Percentiles rank a stretch among this genome's conserved stretches.
Conservation (phyloP, 2,329 filamentous ascomycete genomes). For the Hypoxylon sp. region DNA sequence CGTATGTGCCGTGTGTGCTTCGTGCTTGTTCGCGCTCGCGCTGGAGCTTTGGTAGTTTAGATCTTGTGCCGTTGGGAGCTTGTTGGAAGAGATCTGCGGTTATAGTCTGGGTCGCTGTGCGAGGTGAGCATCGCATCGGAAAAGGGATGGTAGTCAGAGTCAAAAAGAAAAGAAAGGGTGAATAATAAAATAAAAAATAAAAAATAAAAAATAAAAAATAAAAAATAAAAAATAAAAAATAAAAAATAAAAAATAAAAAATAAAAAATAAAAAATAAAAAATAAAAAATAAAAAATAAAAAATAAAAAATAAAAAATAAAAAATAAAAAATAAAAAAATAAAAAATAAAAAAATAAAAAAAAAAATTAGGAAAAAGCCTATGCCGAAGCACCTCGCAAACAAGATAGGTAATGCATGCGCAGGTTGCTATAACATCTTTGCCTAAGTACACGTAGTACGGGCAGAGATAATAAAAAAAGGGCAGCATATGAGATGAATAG, state of each 20-base stretch:
- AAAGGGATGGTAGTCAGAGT: neutral
- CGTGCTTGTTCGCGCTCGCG: too few relatives aligned
- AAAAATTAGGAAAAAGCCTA: neutral
- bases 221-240: neutral
- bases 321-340: neutral
- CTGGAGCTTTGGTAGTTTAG: neutral
- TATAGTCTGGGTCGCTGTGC: neutral
- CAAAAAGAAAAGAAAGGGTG: neutral
- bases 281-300: neutral
- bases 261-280: neutral
- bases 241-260: neutral
- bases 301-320: neutral
- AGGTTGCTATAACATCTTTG: neutral
- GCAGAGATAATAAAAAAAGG: neutral
- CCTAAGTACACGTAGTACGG: neutral
- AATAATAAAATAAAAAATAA: neutral
- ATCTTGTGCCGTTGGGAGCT: constrained; percentile 8
- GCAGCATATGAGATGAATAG: neutral
- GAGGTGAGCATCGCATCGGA: neutral
- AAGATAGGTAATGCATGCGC: neutral
- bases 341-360: neutral
- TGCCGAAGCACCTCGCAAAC: neutral
- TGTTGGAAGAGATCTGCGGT: constrained; percentile 12
- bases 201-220: neutral
- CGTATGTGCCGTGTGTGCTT: too few relatives aligned